phyloP scores from a whole-genome alignment of 1,284 basidiomycete genomes.

The Cutaneotrichosporon daszewskae region DNA sequence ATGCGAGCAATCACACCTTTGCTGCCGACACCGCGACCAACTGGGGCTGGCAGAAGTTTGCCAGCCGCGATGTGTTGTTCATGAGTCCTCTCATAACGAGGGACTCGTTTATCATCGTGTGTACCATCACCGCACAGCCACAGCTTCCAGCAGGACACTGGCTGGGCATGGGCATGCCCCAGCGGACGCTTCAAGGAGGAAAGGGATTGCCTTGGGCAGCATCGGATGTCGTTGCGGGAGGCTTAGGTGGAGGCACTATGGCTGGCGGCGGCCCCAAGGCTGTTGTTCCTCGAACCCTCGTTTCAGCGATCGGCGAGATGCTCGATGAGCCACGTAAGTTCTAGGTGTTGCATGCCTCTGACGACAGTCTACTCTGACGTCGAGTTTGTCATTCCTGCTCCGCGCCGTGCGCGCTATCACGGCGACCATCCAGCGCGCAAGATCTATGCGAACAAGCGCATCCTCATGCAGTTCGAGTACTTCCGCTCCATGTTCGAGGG shows the following conservation, averaged over 20 bases:
- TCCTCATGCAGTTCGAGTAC: slow-evolving; percentile 68
- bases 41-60: slow-evolving; percentile 76
- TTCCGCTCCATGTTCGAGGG: slow-evolving; percentile 54
- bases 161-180: slow-evolving; percentile 34
- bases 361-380: slow-evolving; percentile 66
- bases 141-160: slow-evolving; percentile 53
- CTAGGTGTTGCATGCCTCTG: not conserved
- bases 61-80: slow-evolving; percentile 66
- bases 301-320: slow-evolving; percentile 61
- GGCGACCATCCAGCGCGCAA: slow-evolving; percentile 11
- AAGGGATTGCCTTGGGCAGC: too few species aligned
- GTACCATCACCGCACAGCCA: slow-evolving; percentile 68
- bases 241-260: slow-evolving; percentile 38
- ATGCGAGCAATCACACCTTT: slow-evolving; percentile 77
- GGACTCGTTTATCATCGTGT: slow-evolving; percentile 67
- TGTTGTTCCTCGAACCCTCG: slow-evolving; percentile 39
- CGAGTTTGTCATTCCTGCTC: slow-evolving; percentile 62
- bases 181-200: too few species aligned
- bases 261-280: slow-evolving; percentile 36
- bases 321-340: slow-evolving; percentile 60
- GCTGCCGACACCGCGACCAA: slow-evolving; percentile 69
- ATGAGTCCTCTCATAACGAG: slow-evolving; percentile 56
- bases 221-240: too few species aligned
- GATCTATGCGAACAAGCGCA: slow-evolving; percentile 57
- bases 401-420: slow-evolving; percentile 1